Percentiles rank a stretch among this genome's conserved stretches.
These are phyloP conservation scores for Sporisorium iseilematis-ciliati DNA, from an alignment of 1,284 basidiomycete species.

Conservation along the genomic window DNA sequence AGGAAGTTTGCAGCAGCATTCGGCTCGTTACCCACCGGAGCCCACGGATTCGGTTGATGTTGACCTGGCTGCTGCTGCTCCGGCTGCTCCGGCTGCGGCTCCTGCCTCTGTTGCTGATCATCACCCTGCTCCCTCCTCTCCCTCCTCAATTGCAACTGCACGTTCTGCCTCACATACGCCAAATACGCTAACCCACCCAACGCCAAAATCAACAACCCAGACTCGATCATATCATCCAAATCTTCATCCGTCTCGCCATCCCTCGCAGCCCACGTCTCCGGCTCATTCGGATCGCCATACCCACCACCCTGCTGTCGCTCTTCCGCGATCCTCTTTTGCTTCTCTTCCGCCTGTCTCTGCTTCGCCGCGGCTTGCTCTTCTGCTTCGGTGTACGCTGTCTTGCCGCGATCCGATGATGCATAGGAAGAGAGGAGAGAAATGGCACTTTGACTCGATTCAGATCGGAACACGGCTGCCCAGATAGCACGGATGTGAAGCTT, in stretches of 20 bases:
- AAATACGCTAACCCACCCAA: constrained; percentile 57
- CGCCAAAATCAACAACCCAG: constrained; percentile 54
- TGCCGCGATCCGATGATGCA: constrained; percentile 22
- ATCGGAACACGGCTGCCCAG: constrained; percentile 73
- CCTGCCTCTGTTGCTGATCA: constrained; percentile 17
- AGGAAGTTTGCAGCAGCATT: constrained; percentile 43
- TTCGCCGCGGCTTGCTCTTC: constrained; percentile 47
- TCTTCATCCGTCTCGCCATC: constrained; percentile 47
- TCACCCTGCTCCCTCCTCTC: constrained; percentile 39
- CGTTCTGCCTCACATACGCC: constrained; percentile 56
- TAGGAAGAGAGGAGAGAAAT: constrained; percentile 55
- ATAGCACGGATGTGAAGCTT: constrained; percentile 86
- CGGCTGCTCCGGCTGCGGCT: constrained; percentile 3
- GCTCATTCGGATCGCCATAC: constrained; percentile 54
- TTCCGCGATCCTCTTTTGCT: constrained; percentile 16
- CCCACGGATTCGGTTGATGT: constrained; percentile 36
- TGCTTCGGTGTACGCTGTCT: constrained; percentile 57
- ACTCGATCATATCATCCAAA: constrained; percentile 61
- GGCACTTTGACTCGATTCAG: constrained; percentile 54
- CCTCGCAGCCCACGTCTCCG: constrained; percentile 47
- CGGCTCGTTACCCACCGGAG: constrained; percentile 32
- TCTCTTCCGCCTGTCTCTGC: constrained; percentile 32
- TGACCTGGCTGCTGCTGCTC: constrained; percentile 2
- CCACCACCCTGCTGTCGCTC: constrained; percentile 40
- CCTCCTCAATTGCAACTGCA: constrained; percentile 52